Conservation (phyloP, 306 rosid genomes). For the Prunus salicina region DNA sequence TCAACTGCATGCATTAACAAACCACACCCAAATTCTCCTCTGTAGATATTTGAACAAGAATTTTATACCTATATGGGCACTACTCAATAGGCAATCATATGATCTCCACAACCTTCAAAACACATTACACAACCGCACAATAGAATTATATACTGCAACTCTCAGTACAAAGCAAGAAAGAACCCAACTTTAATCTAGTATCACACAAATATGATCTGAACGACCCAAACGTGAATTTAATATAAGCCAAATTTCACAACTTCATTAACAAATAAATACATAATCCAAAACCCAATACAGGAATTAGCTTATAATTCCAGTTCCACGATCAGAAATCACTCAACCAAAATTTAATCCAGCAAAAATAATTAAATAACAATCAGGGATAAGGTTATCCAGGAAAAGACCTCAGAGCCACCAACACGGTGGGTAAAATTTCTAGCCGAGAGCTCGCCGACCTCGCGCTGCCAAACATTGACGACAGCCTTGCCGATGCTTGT, state of each 20-base stretch:
- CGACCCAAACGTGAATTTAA: neutral
- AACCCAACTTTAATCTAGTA: neutral
- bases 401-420: conserved; percentile 65
- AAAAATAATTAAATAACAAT: neutral
- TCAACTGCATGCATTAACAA: conserved; percentile 1
- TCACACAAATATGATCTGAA: neutral
- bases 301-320: neutral
- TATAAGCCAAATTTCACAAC: neutral
- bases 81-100: neutral
- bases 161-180: neutral
- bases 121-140: neutral
- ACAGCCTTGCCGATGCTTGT: conserved; percentile 42
- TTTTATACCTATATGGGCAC: neutral
- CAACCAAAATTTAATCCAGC: neutral
- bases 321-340: neutral
- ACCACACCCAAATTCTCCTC: neutral
- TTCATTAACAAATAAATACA: neutral
- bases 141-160: neutral
- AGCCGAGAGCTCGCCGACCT: conserved; percentile 67
- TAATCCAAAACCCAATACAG: conserved; percentile 3
- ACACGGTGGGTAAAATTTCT: conserved; percentile 61
- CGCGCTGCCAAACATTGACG: conserved; percentile 65
- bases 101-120: neutral
- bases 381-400: neutral
- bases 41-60: neutral